Evolutionary conservation across 345 rosid genomes (phyloP).

Genomic region (Brassica carinata): DNA sequence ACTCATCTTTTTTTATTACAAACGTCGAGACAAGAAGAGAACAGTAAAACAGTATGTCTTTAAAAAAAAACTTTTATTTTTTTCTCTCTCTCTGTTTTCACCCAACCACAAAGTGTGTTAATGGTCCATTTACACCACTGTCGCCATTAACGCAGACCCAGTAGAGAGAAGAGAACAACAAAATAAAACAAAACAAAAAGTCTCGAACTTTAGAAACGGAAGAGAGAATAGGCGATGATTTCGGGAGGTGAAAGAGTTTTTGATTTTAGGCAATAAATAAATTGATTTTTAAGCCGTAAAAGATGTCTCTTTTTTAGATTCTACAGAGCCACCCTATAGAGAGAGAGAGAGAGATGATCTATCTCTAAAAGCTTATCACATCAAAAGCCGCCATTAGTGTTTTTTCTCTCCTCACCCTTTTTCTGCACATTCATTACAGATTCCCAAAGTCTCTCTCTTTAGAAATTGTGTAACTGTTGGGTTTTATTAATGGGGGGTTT

Average conservation of each 20-base stretch:
- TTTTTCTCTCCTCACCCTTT: constrained; percentile 16
- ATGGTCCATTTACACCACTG: constrained; percentile 40
- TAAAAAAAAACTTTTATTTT: not conserved
- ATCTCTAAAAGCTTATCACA: constrained; percentile 18
- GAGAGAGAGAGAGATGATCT: constrained; percentile 34
- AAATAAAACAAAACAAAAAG: not conserved
- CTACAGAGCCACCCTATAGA: constrained; percentile 40
- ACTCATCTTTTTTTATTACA: constrained; percentile 24
- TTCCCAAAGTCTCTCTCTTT: constrained; percentile 24
- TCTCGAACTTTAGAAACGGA: constrained; percentile 31
- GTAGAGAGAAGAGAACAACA: not conserved
- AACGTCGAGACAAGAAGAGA: not conserved
- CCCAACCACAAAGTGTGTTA: constrained; percentile 39
- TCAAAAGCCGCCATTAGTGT: constrained; percentile 39
- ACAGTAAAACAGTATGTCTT: constrained; percentile 7
- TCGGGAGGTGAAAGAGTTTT: constrained; percentile 32
- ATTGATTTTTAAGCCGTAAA: constrained; percentile 33
- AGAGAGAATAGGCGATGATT: constrained; percentile 39
- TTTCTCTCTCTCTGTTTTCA: constrained; percentile 11
- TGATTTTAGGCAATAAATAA: constrained; percentile 24
- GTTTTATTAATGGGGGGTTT: constrained; percentile 40
- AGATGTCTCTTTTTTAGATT: constrained; percentile 21
- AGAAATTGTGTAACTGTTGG: constrained; percentile 42
- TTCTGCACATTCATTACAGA: constrained; percentile 42
- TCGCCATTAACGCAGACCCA: constrained; percentile 37